A percentile compares a stretch with the other conserved stretches of the same genome.
phyloP scores from a whole-genome alignment of 257 asterid genomes.

The Henckelia pumila region DNA sequence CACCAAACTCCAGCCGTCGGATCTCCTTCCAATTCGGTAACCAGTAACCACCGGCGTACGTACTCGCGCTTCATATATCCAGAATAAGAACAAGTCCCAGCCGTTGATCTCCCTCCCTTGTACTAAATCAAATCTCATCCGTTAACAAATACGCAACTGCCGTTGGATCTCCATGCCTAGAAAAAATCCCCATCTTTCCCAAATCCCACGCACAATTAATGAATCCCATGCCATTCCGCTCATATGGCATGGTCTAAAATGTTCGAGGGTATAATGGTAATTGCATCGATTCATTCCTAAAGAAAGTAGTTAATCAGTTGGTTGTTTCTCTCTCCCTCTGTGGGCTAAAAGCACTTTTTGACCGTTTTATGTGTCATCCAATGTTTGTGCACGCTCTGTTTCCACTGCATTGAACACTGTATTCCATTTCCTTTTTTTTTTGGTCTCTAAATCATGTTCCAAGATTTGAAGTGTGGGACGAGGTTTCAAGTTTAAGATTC shows the following conservation, averaged over 20 bases:
- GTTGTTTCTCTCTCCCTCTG: slow-evolving; percentile 2
- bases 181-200: slow-evolving; percentile 33
- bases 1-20: slow-evolving; percentile 40
- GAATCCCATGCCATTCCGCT: slow-evolving; percentile 9
- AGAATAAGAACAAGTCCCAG: slow-evolving; percentile 27
- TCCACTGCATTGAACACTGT: slow-evolving; percentile 40
- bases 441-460: neutral
- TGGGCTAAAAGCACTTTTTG: slow-evolving; percentile 34
- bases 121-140: slow-evolving; percentile 41
- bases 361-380: slow-evolving; percentile 36
- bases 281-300: slow-evolving; percentile 12
- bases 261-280: slow-evolving; percentile 32
- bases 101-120: slow-evolving; percentile 42
- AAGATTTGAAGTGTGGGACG: too few relatives aligned
- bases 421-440: slow-evolving; percentile 1
- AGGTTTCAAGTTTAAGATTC: too few relatives aligned
- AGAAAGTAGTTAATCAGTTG: slow-evolving; percentile 31
- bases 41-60: too few relatives aligned
- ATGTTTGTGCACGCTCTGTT: slow-evolving; percentile 21
- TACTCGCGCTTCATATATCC: neutral
- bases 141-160: slow-evolving; percentile 32
- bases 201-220: slow-evolving; percentile 28
- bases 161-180: slow-evolving; percentile 46
- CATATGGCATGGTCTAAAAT: neutral
- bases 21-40: slow-evolving; percentile 26